Evolutionary conservation across 2,329 filamentous ascomycete species (phyloP).

Genomic region (Zelopaecilomyces penicillatus): DNA sequence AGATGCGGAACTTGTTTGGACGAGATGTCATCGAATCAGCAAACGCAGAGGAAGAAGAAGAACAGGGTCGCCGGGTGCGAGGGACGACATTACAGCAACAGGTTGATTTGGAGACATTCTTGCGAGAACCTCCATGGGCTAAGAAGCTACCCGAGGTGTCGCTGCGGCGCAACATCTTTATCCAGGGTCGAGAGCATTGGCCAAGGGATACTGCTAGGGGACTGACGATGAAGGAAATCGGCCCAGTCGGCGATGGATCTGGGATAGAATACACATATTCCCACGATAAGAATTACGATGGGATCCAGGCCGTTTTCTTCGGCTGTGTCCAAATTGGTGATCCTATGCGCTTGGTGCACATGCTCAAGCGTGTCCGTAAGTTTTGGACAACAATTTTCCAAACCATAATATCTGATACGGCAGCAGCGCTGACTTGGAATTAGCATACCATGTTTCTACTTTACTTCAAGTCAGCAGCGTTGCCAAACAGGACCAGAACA

Average conservation of each 20-base stretch:
- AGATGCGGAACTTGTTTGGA: conserved; percentile 65
- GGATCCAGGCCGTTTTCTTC: conserved; percentile 68
- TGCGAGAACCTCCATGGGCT: conserved; percentile 44
- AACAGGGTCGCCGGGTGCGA: conserved; percentile 28
- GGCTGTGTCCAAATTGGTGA: conserved; percentile 74
- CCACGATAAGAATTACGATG: conserved; percentile 66
- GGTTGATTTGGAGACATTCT: conserved; percentile 49
- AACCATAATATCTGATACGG: too few relatives aligned
- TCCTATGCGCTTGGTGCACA: conserved; percentile 69
- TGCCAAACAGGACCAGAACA: conserved; percentile 83
- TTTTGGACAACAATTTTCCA: conserved; percentile 5
- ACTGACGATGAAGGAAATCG: conserved; percentile 64
- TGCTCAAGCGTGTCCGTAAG: conserved; percentile 44
- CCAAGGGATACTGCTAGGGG: conserved; percentile 71
- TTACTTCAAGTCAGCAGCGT: conserved; percentile 91
- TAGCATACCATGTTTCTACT: conserved; percentile 83
- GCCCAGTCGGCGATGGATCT: conserved; percentile 39
- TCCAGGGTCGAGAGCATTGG: conserved; percentile 84
- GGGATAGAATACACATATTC: conserved; percentile 65
- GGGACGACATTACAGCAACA: conserved; percentile 33
- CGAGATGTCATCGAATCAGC: conserved; percentile 49
- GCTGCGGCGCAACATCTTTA: conserved; percentile 70
- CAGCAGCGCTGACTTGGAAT: not conserved
- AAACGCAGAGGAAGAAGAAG: conserved; percentile 39
- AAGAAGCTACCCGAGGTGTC: conserved; percentile 63